Conservation (phyloP, 768 basidiomycete genomes). For the Hortiboletus campestris region DNA sequence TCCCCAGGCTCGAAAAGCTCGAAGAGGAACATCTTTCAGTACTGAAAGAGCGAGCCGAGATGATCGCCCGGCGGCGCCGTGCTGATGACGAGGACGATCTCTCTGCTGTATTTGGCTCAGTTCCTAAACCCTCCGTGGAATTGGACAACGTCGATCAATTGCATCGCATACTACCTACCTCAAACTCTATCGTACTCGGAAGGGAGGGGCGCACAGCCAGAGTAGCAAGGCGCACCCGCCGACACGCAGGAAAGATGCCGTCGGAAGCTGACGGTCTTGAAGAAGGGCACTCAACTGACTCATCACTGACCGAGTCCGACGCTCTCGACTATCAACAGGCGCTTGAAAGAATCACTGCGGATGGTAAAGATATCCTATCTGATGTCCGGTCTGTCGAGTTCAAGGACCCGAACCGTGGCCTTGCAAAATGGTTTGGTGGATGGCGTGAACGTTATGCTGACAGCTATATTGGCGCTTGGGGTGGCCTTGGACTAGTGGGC, state of each 20-base stretch:
- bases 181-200: constrained; percentile 44
- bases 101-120: constrained; percentile 59
- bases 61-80: constrained; percentile 65
- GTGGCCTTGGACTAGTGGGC: constrained; percentile 80
- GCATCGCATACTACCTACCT: constrained; percentile 48
- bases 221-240: constrained; percentile 48
- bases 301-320: constrained; percentile 65
- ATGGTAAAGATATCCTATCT: constrained; percentile 58
- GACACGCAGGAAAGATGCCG: constrained; percentile 33
- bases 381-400: constrained; percentile 89
- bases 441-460: constrained; percentile 82
- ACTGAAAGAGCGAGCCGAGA: constrained; percentile 67
- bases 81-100: constrained; percentile 83
- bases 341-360: constrained; percentile 47
- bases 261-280: constrained; percentile 39
- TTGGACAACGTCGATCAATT: constrained; percentile 60
- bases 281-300: constrained; percentile 89
- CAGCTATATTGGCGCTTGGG: constrained; percentile 85
- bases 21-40: constrained; percentile 75
- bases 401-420: constrained; percentile 71
- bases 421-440: constrained; percentile 57
- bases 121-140: constrained; percentile 34
- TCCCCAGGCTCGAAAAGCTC: constrained; percentile 71
- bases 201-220: constrained; percentile 62
- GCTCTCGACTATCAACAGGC: constrained; percentile 68